Conservation (phyloP, 1,284 basidiomycete genomes). For the Trametes sp. region DNA sequence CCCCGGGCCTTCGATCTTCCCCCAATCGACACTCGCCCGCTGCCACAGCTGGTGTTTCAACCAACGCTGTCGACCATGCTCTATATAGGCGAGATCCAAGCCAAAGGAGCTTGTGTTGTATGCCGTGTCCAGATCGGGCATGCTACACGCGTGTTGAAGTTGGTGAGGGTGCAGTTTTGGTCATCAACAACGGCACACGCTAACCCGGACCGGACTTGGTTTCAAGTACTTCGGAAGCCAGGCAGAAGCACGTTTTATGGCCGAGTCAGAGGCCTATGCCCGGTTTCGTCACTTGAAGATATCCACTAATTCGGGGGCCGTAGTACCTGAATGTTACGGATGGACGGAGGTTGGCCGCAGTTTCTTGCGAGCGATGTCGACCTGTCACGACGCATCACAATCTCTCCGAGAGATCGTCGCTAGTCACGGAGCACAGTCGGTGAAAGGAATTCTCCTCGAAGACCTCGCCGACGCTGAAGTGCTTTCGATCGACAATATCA, state of each 20-base stretch:
- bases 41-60: too few species aligned
- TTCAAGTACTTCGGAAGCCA: not conserved
- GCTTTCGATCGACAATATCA: not conserved
- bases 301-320: not conserved
- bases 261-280: not conserved
- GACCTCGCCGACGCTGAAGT: not conserved
- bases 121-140: too few species aligned
- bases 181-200: not conserved
- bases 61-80: not conserved
- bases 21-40: not conserved
- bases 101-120: too few species aligned
- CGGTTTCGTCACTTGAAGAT: not conserved
- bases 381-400: not conserved
- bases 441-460: not conserved
- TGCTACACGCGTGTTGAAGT: too few species aligned
- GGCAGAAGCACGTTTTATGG: not conserved
- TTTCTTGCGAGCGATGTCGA: not conserved
- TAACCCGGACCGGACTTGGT: not conserved
- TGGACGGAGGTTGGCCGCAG: not conserved
- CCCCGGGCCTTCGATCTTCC: not conserved
- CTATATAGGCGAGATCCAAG: too few species aligned
- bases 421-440: not conserved
- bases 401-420: not conserved
- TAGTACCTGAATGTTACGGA: not conserved
- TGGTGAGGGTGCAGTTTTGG: not conserved